Percentiles rank a stretch among this genome's conserved stretches.
Evolutionary conservation across 78 protist species (phyloP).

Genomic region (Guillardia theta): DNA sequence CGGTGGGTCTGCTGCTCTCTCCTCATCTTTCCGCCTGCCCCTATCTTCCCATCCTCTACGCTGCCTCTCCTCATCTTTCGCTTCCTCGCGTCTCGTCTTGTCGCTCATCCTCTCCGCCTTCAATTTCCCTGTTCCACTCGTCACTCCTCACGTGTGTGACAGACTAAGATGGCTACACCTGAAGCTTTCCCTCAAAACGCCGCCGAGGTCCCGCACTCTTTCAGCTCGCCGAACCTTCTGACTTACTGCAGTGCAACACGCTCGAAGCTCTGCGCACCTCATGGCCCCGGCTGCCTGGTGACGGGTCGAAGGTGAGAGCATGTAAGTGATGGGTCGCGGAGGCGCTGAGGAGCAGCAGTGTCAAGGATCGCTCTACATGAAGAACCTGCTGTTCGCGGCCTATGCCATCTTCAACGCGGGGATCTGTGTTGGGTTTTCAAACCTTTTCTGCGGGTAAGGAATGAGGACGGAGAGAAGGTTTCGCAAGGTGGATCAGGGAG

Average conservation of each 20-base stretch:
- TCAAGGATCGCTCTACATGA: slow-evolving; percentile 34
- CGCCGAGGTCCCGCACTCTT: background rate
- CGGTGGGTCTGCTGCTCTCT: slow-evolving; percentile 19
- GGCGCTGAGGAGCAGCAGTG: background rate
- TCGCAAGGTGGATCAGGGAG: too few species aligned
- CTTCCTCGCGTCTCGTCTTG: background rate
- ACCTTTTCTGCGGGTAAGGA: slow-evolving; percentile 89
- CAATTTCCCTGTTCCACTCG: background rate
- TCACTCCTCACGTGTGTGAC: too few species aligned
- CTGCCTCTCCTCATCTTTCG: background rate
- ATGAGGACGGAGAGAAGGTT: too few species aligned
- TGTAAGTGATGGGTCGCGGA: background rate
- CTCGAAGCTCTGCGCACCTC: background rate
- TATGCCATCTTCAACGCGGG: slow-evolving; percentile 85
- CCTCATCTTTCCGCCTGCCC: background rate
- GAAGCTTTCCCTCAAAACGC: background rate
- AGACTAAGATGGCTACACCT: too few species aligned
- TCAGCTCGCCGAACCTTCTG: background rate
- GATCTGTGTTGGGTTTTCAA: slow-evolving; percentile 70
- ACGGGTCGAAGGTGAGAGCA: background rate
- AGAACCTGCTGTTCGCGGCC: slow-evolving; percentile 58
- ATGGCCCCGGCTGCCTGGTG: background rate
- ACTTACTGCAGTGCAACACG: background rate
- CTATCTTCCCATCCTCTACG: background rate
- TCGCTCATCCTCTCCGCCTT: background rate